These are phyloP conservation scores for Botrytis sinoallii DNA, from an alignment of 2,329 filamentous ascomycete species.

Conservation along the genomic window DNA sequence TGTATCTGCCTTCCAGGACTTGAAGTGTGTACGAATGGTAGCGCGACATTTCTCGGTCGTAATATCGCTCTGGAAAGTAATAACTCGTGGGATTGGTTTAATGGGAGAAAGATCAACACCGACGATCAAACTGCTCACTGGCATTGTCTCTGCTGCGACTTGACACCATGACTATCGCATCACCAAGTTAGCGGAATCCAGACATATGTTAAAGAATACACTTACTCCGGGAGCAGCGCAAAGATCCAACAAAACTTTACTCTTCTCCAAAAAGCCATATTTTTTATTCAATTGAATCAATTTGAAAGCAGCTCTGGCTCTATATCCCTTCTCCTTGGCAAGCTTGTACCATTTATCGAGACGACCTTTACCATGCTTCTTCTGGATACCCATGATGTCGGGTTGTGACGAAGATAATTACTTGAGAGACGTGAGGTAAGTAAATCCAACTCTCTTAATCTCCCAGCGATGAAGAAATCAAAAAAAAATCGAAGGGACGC, in stretches of 20 bases:
- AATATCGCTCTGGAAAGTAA: slow-evolving; percentile 96
- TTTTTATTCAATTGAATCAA: slow-evolving; percentile 98
- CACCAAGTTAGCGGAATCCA: slow-evolving; percentile 24
- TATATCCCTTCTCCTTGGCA: slow-evolving; percentile 96
- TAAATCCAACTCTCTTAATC: not conserved
- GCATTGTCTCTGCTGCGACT: slow-evolving; percentile 94
- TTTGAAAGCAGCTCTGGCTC: slow-evolving; percentile 95
- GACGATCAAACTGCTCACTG: slow-evolving; percentile 81
- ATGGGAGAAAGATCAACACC: slow-evolving; percentile 94
- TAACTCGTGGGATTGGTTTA: slow-evolving; percentile 90
- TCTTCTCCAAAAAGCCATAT: slow-evolving; percentile 96
- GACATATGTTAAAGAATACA: slow-evolving; percentile 27
- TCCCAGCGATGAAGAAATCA: slow-evolving; percentile 3
- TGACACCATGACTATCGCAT: slow-evolving; percentile 81
- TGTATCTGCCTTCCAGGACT: slow-evolving; percentile 93
- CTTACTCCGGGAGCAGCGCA: slow-evolving; percentile 90
- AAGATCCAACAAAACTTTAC: slow-evolving; percentile 93
- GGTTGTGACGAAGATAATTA: slow-evolving; percentile 4
- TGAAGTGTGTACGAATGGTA: slow-evolving; percentile 83
- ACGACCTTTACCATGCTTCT: slow-evolving; percentile 98
- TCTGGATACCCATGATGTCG: slow-evolving; percentile 82
- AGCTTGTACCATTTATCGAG: slow-evolving; percentile 99
- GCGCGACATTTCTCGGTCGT: slow-evolving; percentile 94
- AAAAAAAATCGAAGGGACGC: not conserved
- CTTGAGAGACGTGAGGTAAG: slow-evolving; percentile 9